Evolutionary conservation across 2,329 filamentous ascomycete species (phyloP).

Genomic region (Westerdykella ornata): DNA sequence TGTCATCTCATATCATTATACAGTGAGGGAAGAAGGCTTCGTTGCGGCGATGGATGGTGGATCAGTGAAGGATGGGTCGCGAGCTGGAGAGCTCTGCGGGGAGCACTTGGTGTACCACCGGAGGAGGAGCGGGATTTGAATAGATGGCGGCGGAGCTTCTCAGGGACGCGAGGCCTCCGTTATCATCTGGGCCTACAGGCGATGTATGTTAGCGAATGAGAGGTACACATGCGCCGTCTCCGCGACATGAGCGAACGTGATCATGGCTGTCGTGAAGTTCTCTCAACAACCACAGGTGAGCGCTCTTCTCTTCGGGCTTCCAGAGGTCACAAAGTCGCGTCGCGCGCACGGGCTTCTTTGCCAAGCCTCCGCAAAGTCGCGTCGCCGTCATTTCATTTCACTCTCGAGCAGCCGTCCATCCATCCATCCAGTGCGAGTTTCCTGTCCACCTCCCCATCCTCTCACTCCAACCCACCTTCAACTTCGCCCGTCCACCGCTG

Average conservation of each 20-base stretch:
- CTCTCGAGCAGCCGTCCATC: too few species aligned
- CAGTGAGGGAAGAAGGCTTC: not conserved
- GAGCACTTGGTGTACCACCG: not conserved
- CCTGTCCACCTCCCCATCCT: slow-evolving; percentile 12
- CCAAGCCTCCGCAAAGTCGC: slow-evolving; percentile 19
- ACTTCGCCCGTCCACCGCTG: slow-evolving; percentile 11
- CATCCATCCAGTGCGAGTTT: slow-evolving; percentile 20
- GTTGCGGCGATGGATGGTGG: not conserved
- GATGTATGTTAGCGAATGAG: not conserved
- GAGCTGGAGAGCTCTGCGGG: not conserved
- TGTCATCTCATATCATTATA: slow-evolving; percentile 33
- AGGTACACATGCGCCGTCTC: not conserved
- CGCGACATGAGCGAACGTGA: not conserved
- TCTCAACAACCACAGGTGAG: not conserved
- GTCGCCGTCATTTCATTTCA: slow-evolving; percentile 11
- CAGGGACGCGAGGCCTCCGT: not conserved
- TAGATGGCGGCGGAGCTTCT: not conserved
- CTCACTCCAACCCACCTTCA: slow-evolving; percentile 10
- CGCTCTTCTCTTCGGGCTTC: too few species aligned
- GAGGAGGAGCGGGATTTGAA: not conserved
- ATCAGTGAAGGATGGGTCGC: not conserved
- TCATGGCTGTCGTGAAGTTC: not conserved
- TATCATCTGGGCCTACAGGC: not conserved
- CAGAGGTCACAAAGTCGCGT: not conserved
- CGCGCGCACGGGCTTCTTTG: not conserved